phyloP scores from a whole-genome alignment of 768 basidiomycete genomes.

The Suillus luteus region DNA sequence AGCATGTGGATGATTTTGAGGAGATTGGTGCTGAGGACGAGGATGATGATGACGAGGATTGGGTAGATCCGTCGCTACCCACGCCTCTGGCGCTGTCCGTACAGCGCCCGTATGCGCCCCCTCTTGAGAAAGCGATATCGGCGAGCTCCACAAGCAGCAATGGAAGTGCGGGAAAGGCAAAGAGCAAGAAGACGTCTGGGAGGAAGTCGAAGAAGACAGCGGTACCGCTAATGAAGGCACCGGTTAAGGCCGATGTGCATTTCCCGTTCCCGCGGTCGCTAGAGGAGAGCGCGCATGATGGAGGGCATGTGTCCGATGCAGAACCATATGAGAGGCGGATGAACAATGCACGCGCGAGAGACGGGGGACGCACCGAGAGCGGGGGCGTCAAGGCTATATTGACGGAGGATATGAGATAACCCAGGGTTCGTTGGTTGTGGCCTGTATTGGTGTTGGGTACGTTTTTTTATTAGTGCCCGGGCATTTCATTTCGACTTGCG shows the following conservation, averaged over 20 bases:
- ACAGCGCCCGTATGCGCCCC: slow-evolving; percentile 30
- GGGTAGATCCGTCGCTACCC: slow-evolving; percentile 69
- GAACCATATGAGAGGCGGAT: slow-evolving; percentile 49
- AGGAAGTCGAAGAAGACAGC: slow-evolving; percentile 41
- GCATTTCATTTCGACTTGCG: slow-evolving; percentile 17
- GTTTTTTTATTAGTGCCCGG: slow-evolving; percentile 4
- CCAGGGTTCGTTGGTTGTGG: slow-evolving; percentile 13
- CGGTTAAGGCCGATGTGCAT: slow-evolving; percentile 38
- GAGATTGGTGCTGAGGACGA: slow-evolving; percentile 31
- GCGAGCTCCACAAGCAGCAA: slow-evolving; percentile 29
- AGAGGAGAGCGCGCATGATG: slow-evolving; percentile 36
- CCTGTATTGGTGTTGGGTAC: slow-evolving; percentile 21
- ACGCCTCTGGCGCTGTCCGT: slow-evolving; percentile 32
- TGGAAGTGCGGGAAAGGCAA: slow-evolving; percentile 27
- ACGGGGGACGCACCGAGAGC: slow-evolving; percentile 83
- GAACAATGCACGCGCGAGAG: slow-evolving; percentile 72
- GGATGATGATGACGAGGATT: slow-evolving; percentile 52
- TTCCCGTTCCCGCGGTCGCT: slow-evolving; percentile 67
- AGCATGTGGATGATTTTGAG: slow-evolving; percentile 30
- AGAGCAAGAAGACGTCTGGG: slow-evolving; percentile 31
- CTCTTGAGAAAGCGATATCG: slow-evolving; percentile 28
- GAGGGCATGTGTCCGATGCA: slow-evolving; percentile 21
- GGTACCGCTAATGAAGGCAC: slow-evolving; percentile 42
- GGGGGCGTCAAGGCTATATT: slow-evolving; percentile 80
- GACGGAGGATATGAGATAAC: slow-evolving; percentile 38